Conservation (phyloP, 208 protist genomes). For the Spironucleus salmonicida region DNA sequence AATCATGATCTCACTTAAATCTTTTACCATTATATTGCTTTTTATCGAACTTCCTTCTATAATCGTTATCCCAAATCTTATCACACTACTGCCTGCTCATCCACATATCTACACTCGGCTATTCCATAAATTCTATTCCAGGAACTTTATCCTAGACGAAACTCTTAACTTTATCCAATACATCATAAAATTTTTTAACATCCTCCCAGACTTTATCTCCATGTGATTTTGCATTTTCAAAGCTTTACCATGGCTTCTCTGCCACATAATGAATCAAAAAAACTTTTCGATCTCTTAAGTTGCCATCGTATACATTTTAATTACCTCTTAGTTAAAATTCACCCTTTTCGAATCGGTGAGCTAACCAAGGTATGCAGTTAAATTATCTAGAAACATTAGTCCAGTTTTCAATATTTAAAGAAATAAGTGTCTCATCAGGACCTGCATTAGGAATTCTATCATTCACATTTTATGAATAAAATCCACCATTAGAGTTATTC, state of each 20-base stretch:
- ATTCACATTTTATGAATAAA: background rate
- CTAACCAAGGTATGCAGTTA: conserved; percentile 18
- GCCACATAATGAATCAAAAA: conserved; percentile 13
- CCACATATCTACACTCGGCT: no score
- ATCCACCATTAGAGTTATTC: background rate
- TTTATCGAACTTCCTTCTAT: no score
- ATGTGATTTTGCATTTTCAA: background rate
- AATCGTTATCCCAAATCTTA: no score
- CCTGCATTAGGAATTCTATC: background rate
- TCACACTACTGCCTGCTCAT: no score
- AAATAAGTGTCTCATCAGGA: conserved; percentile 2
- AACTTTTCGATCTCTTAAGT: background rate
- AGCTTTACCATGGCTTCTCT: conserved; percentile 9
- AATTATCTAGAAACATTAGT: conserved; percentile 7
- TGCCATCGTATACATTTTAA: background rate
- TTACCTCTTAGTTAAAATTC: background rate
- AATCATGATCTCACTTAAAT: no score
- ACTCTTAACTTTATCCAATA: background rate
- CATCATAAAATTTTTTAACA: background rate
- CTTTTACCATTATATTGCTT: no score
- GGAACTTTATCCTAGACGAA: no score
- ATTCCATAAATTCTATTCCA: no score
- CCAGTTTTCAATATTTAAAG: background rate
- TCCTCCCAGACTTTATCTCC: background rate
- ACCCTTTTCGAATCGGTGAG: conserved; percentile 6